Evolutionary conservation across 768 basidiomycete species (phyloP).

Genomic region (Russula foetens): DNA sequence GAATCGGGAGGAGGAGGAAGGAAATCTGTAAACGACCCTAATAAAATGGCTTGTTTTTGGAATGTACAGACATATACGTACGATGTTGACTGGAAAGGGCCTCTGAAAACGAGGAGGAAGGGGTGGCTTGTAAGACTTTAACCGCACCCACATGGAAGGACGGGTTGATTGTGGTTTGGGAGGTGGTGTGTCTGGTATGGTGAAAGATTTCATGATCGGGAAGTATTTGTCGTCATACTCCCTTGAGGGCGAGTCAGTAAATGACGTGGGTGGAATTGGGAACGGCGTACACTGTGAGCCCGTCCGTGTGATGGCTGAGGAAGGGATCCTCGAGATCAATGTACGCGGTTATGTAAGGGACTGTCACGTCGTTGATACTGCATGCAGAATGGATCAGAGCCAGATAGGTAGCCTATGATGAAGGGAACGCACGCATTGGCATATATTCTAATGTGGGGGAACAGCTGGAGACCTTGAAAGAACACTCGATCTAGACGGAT

Average conservation of each 20-base stretch:
- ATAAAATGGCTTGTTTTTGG: not conserved
- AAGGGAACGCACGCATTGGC: constrained; percentile 59
- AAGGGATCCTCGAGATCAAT: constrained; percentile 67
- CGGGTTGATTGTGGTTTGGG: constrained; percentile 1
- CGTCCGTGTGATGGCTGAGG: constrained; percentile 42
- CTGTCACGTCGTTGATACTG: constrained; percentile 68
- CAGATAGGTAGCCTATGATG: not conserved
- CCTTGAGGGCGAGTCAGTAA: not conserved
- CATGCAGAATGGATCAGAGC: not conserved
- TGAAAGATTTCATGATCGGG: constrained; percentile 17
- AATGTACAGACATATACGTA: constrained; percentile 29
- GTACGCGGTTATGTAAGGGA: constrained; percentile 74
- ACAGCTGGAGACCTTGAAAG: constrained; percentile 59
- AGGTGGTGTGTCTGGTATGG: constrained; percentile 5
- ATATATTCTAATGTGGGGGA: constrained; percentile 65
- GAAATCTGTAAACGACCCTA: constrained; percentile 38
- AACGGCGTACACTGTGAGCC: constrained; percentile 49
- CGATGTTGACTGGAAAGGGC: constrained; percentile 64
- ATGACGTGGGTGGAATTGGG: not conserved
- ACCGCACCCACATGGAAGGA: not conserved
- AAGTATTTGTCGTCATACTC: constrained; percentile 15
- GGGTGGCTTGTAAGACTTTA: constrained; percentile 11
- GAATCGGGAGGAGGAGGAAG: constrained; percentile 49
- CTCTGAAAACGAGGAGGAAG: constrained; percentile 4
- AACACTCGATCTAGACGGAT: constrained; percentile 54